Evolutionary conservation across 306 rosid genomes (phyloP).

Genomic region (Mimosa bimucronata): DNA sequence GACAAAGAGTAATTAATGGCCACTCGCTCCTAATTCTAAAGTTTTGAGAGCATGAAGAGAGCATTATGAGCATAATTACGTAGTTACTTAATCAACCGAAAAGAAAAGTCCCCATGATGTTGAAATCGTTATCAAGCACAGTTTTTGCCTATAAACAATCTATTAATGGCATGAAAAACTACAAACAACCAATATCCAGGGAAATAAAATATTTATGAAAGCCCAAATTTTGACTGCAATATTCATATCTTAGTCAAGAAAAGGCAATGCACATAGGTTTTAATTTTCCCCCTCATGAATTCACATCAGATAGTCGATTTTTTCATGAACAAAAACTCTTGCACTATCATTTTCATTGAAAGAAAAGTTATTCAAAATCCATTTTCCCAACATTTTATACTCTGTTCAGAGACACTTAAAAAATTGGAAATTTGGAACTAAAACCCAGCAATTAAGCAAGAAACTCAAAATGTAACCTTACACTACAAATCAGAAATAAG

Average conservation of each 20-base stretch:
- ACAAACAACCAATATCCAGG: neutral
- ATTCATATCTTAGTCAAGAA: neutral
- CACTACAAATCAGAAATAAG: no score
- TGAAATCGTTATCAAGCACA: neutral
- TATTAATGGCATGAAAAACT: neutral
- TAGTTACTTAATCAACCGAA: no score
- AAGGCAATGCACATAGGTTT: neutral
- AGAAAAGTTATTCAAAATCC: no score
- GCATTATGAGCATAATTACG: no score
- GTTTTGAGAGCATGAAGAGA: neutral
- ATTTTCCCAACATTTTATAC: neutral
- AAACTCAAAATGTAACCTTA: neutral
- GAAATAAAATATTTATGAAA: neutral
- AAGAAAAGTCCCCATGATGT: no score
- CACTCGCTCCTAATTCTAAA: neutral
- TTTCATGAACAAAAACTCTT: neutral
- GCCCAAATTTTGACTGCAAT: neutral
- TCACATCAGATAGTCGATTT: neutral
- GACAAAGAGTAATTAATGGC: neutral
- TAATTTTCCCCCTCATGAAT: neutral
- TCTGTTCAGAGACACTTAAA: neutral
- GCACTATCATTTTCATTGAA: neutral
- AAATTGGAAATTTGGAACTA: slow-evolving; percentile 9
- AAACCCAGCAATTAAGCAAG: slow-evolving; percentile 7
- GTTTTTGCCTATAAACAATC: neutral